Base-by-base conservation (phyloP, 148 eudicot species). In the Mesembryanthemum crystallinum region DNA sequence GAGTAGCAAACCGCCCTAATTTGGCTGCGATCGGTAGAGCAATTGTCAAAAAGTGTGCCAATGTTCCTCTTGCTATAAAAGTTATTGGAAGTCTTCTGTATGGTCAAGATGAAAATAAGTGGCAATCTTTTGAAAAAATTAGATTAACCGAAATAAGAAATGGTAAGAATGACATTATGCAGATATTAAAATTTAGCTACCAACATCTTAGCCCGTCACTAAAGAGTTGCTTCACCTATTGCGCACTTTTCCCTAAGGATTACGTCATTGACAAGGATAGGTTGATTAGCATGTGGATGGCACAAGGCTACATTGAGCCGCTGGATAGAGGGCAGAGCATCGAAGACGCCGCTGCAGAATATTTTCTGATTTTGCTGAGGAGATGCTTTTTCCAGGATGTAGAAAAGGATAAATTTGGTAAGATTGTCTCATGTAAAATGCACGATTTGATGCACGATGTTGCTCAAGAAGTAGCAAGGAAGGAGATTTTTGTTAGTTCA, bases 211-310 rank as follows among this genome's bases (percentile, higher is more conserved):
- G 64, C 5, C 21, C 55, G 4, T 11, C 57, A 8, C 37, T 85
- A 35, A 82, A 82, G 72, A 72, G 66, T 4, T 85, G 88, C 27
- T 85, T 82, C 69, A 77, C 76, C 8, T 63, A 63, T 29, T 63
- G 67, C 9, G 67, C 67, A 63, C 21, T 63, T 5, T 63, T 63
- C 24, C 67, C 67, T 5, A 74, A 69, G 54, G 74, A 62, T 52
- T 51, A 32, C 49, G 9, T 15, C 39, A 45, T 79, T 11, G 29
- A 67, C 0, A 74, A 61, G 64, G 49, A 47, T 15, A 42, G n/a
- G 27, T 63, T 79, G 64, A 61, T 60, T 54, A 24, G 65, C 32
- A n/a, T 79, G 7, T 74, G 78, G 74, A 68, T 74, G 43, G 78
- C 74, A 21, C 69, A 74, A 62, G 82, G 78, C 6, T 62, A 57